Conservation (phyloP, 2,329 filamentous ascomycete species). For the Alternaria rosae region DNA sequence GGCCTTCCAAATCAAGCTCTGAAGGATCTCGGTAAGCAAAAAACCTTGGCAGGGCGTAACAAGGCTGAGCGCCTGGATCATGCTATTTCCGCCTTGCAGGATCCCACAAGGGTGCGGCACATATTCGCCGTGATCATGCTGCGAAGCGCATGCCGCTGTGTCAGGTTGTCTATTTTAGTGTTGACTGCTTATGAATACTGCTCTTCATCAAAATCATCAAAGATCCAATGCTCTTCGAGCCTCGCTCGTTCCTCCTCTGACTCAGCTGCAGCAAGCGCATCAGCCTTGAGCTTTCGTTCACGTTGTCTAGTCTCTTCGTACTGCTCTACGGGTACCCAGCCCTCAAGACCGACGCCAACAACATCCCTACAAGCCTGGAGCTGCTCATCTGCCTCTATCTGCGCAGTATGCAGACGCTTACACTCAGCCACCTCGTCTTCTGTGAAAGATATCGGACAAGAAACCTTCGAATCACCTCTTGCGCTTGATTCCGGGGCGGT, state of each 20-base stretch:
- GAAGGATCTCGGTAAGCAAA: neutral
- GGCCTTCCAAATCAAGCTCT: neutral
- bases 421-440: slow-evolving; percentile 30
- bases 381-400: slow-evolving; percentile 35
- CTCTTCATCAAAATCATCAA: slow-evolving; percentile 45
- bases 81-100: neutral
- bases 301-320: slow-evolving; percentile 29
- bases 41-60: neutral
- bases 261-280: slow-evolving; percentile 33
- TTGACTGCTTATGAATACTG: slow-evolving; percentile 21
- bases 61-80: neutral
- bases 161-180: no score
- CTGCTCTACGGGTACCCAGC: slow-evolving; percentile 36
- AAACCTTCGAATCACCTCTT: slow-evolving; percentile 5
- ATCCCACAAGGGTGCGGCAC: neutral
- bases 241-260: slow-evolving; percentile 26
- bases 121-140: neutral
- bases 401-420: slow-evolving; percentile 26
- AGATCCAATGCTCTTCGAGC: slow-evolving; percentile 35
- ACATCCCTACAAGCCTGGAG: slow-evolving; percentile 31
- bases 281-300: slow-evolving; percentile 26
- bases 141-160: no score
- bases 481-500: slow-evolving; percentile 4
- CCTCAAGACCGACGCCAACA: slow-evolving; percentile 36
- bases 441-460: slow-evolving; percentile 32